Percentiles rank a stretch among this genome's conserved stretches.
These are phyloP conservation scores for Pterocarpus santalinus DNA, from an alignment of 306 rosid species.

Conservation along the genomic window DNA sequence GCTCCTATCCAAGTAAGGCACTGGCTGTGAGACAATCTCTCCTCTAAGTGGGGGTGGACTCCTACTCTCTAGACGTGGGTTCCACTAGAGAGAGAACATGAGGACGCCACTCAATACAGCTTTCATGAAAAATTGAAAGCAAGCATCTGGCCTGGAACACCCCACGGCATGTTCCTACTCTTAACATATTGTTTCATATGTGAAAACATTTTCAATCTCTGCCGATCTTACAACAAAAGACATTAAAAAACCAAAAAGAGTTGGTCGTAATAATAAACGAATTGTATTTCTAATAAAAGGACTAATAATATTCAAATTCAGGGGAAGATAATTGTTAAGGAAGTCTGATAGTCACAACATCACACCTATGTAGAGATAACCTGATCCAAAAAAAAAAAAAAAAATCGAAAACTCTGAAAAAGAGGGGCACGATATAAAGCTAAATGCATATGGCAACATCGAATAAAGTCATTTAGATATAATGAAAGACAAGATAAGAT, in stretches of 20 bases:
- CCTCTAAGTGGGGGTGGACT: not conserved
- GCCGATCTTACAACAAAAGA: not conserved
- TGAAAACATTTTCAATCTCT: not conserved
- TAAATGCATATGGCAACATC: not conserved
- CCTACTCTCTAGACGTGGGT: not conserved
- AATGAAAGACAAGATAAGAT: conserved; percentile 11
- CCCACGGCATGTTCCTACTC: not conserved
- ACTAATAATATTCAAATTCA: no score
- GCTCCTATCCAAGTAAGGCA: conserved; percentile 33
- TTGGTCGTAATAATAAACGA: no score
- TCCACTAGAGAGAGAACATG: conserved; percentile 19
- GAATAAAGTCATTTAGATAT: not conserved
- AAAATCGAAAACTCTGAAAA: no score
- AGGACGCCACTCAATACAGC: not conserved
- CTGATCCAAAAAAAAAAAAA: no score
- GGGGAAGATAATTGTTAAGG: no score
- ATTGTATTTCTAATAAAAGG: no score
- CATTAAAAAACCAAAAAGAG: not conserved
- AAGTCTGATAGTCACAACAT: no score
- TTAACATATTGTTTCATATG: not conserved
- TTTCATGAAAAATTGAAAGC: conserved; percentile 7
- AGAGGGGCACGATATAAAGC: not conserved
- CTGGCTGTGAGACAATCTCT: no score
- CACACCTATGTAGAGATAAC: no score
- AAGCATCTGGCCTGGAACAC: not conserved